Evolutionary conservation across 148 eudicot species (phyloP).

Genomic region (Chenopodium berlandieri): DNA sequence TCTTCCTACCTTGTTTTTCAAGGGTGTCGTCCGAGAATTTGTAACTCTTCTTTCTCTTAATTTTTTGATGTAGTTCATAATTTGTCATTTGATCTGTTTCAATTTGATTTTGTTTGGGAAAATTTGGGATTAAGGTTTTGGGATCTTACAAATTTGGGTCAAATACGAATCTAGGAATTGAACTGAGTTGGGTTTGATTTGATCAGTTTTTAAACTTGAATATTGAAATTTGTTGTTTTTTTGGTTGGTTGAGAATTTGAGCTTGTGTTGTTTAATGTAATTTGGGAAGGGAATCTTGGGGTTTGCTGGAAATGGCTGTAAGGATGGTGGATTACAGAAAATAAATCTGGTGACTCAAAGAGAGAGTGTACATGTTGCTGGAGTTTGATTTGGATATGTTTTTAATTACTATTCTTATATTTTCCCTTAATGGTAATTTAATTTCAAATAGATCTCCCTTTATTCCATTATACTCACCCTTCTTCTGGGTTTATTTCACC

Average conservation of each 20-base stretch:
- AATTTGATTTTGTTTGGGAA: background rate
- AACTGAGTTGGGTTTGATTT: no score
- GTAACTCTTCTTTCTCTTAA: conserved; percentile 9
- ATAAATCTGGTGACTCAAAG: no score
- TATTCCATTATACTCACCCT: background rate
- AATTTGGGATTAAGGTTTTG: conserved; percentile 1
- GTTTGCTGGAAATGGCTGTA: no score
- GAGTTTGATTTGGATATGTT: no score
- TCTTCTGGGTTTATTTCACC: no score
- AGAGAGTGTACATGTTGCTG: no score
- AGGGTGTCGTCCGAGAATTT: conserved; percentile 51
- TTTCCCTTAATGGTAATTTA: no score
- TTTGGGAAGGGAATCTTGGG: no score
- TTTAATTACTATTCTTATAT: no score
- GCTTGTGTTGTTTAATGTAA: no score
- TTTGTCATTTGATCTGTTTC: background rate
- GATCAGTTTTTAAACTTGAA: background rate
- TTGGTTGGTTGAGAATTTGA: background rate
- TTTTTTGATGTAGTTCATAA: background rate
- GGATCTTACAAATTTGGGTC: conserved; percentile 9
- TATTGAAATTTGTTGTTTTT: background rate
- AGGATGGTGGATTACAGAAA: no score
- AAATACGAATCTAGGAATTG: background rate
- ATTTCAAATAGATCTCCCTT: no score
- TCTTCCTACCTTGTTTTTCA: conserved; percentile 48